Evolutionary conservation across 1,284 basidiomycete genomes (phyloP).

Genomic region (Papiliotrema fonsecae): DNA sequence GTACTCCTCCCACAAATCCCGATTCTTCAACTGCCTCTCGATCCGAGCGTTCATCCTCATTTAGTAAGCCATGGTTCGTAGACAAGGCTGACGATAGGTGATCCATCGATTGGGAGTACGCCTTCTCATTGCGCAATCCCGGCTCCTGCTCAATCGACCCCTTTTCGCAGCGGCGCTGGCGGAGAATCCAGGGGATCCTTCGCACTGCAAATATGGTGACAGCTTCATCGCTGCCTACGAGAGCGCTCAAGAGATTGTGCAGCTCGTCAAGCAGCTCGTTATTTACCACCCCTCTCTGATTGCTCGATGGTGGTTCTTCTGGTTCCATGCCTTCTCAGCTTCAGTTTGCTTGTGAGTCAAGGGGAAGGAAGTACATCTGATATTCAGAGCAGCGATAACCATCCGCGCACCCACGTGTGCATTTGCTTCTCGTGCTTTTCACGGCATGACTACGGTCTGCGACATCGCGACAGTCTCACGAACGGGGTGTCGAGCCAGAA

Average conservation of each 20-base stretch:
- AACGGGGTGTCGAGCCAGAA: slow-evolving; percentile 42
- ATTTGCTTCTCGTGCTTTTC: slow-evolving; percentile 41
- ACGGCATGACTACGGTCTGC: slow-evolving; percentile 40
- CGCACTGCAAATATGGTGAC: slow-evolving; percentile 25
- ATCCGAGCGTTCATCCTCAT: slow-evolving; percentile 37
- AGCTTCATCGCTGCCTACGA: slow-evolving; percentile 43
- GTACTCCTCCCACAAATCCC: slow-evolving; percentile 33
- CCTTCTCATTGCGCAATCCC: slow-evolving; percentile 38
- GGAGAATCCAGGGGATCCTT: slow-evolving; percentile 34
- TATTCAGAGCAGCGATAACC: slow-evolving; percentile 33
- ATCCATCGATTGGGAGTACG: slow-evolving; percentile 45
- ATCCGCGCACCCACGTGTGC: slow-evolving; percentile 43
- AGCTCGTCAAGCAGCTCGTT: slow-evolving; percentile 41
- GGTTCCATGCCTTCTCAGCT: slow-evolving; percentile 45
- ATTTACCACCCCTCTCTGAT: slow-evolving; percentile 45
- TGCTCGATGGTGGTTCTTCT: slow-evolving; percentile 44
- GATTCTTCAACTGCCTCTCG: slow-evolving; percentile 37
- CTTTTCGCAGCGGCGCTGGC: slow-evolving; percentile 40
- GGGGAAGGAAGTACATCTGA: background rate
- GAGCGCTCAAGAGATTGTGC: slow-evolving; percentile 43
- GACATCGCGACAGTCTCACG: slow-evolving; percentile 41
- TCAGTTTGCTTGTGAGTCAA: slow-evolving; percentile 42
- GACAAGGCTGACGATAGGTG: slow-evolving; percentile 16
- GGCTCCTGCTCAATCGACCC: slow-evolving; percentile 43
- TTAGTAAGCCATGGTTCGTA: slow-evolving; percentile 13